These are phyloP conservation scores for Curvularia lunata DNA, from an alignment of 2,329 filamentous ascomycete species.

Conservation along the genomic window DNA sequence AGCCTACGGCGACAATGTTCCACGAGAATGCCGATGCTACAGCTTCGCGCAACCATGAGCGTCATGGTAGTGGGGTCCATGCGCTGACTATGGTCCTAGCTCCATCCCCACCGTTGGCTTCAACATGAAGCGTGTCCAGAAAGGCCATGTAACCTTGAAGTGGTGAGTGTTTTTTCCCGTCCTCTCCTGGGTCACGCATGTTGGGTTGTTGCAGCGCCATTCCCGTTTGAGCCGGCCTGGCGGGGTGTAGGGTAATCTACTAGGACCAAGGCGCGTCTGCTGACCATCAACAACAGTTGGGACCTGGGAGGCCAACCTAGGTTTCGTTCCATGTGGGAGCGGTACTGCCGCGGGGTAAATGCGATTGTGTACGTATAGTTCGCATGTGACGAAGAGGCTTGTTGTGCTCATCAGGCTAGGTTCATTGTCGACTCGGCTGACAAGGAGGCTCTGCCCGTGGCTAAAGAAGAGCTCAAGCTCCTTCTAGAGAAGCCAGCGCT, in stretches of 20 bases:
- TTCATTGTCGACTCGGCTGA: constrained; percentile 99
- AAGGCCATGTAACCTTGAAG: constrained; percentile 96
- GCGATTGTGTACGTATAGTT: constrained; percentile 76
- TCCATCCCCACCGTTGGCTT: constrained; percentile 98
- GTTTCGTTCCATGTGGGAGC: constrained; percentile 99
- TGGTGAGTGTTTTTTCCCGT: constrained; percentile 63
- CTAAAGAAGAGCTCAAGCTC: constrained; percentile 89
- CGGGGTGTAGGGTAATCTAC: constrained; percentile 39
- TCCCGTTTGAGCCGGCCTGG: constrained; percentile 39
- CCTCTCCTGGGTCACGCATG: constrained; percentile 43
- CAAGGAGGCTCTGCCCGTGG: constrained; percentile 76
- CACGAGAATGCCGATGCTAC: constrained; percentile 34
- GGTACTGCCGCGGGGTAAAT: constrained; percentile 96
- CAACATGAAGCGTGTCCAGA: constrained; percentile 98
- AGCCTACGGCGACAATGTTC: constrained; percentile 34
- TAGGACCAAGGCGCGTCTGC: constrained; percentile 39
- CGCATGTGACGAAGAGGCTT: constrained; percentile 16
- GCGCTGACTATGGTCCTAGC: constrained; percentile 63
- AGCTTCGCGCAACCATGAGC: constrained; percentile 40
- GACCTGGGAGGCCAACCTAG: constrained; percentile 96
- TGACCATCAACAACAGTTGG: constrained; percentile 67
- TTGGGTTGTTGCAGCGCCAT: constrained; percentile 47
- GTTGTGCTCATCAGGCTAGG: constrained; percentile 51
- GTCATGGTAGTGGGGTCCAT: constrained; percentile 35
- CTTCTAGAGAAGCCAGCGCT: constrained; percentile 84